Evolutionary conservation across 768 basidiomycete genomes (phyloP).

Genomic region (Trametes punicea): DNA sequence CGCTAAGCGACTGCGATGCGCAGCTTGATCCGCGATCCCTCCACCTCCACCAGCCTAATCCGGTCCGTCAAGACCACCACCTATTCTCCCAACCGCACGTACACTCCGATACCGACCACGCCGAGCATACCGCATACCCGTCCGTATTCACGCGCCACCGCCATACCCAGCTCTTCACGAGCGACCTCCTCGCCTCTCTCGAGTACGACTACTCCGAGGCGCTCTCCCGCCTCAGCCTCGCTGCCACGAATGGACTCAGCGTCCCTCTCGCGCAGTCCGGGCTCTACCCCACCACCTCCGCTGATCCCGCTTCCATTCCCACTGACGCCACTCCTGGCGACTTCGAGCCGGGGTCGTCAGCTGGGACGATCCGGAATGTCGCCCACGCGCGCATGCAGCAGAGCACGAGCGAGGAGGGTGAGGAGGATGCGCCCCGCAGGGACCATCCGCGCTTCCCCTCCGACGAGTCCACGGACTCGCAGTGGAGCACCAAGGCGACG

Average conservation of each 20-base stretch:
- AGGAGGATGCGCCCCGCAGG: background rate
- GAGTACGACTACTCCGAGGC: slow-evolving; percentile 27
- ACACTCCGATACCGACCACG: slow-evolving; percentile 7
- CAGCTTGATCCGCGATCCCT: background rate
- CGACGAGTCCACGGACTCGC: slow-evolving; percentile 2
- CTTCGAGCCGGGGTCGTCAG: slow-evolving; percentile 45
- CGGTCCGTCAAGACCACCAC: background rate
- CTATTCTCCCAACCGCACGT: background rate
- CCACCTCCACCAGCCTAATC: background rate
- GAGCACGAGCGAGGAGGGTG: background rate
- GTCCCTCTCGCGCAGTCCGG: slow-evolving; percentile 7
- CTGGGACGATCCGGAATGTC: slow-evolving; percentile 38
- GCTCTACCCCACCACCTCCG: slow-evolving; percentile 1
- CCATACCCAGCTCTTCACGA: slow-evolving; percentile 17
- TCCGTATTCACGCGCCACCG: slow-evolving; percentile 9
- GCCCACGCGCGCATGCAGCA: slow-evolving; percentile 9
- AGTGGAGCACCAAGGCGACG: slow-evolving; percentile 11
- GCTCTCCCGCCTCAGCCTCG: slow-evolving; percentile 15
- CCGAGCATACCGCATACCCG: slow-evolving; percentile 5
- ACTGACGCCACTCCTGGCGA: slow-evolving; percentile 19
- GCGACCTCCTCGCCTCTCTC: slow-evolving; percentile 21
- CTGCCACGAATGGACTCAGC: slow-evolving; percentile 6
- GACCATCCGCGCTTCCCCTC: slow-evolving; percentile 2
- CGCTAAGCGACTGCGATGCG: background rate
- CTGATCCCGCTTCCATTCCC: background rate